Base-by-base conservation (phyloP, 1,284 basidiomycete species). In the Sanghuangporus baumii region DNA sequence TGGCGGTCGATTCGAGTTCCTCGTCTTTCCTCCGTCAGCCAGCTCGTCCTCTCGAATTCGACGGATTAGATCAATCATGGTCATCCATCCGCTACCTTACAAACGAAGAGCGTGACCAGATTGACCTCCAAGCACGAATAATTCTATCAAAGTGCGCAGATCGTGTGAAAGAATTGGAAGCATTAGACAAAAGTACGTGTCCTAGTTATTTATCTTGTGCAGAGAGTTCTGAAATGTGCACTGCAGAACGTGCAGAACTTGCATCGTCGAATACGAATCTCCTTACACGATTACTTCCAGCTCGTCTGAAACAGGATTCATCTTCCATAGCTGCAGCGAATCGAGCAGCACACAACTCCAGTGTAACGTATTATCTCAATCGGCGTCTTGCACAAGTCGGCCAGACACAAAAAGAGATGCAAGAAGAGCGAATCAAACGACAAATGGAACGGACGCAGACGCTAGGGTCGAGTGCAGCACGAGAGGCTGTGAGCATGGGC, bases 51-150 rank as follows among this genome's bases (percentile, higher is more conserved):
- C 74, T 90, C 59, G 86, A 91, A 73, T 70, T 89, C 11, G 77
- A 73, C 55, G 77, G 77, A 56, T 70, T 76, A 20, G 79, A 82
- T 60, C 78, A 81, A 61, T 76, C 80, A 34, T 93, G 88, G 88
- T 74, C 83, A 12, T 83, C 84, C 61, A 79, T 93, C 52, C 85
- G 84, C 64, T 79, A 88, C 70, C 80, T 96, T 14, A 86, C 84
- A 26, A 93, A 96, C 69, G 85, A 90, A 65, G 93, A 96, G 73
- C 79, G 94, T 59, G 93, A 96, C 75, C 91, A 95, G 74, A 90
- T 96, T 65, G 94, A 96, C 77, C 78, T 94, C 66, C 92, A 95
- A 72, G 88, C 93, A 34, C 87, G 89, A 65, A 81, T 93, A 63
- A 88, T 94, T 58, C 78, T 96, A 62, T 85, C 86, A 59, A 85